Conservation (phyloP, 768 basidiomycete species). For the Tulasnella sp. region DNA sequence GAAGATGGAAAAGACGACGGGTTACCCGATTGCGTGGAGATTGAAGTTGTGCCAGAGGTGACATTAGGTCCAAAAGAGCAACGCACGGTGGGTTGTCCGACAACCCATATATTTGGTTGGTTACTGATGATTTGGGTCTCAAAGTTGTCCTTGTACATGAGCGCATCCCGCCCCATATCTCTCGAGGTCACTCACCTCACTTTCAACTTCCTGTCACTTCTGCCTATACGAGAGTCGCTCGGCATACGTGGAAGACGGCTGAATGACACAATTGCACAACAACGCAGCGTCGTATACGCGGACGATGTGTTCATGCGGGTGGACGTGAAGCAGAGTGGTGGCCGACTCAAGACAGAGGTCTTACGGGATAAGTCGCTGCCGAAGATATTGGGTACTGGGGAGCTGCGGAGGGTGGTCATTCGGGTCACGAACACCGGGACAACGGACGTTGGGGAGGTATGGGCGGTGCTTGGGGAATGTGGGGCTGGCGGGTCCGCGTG, state of each 20-base stretch:
- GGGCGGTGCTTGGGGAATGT: conserved; percentile 42
- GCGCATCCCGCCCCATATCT: conserved; percentile 23
- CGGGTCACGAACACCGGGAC: conserved; percentile 57
- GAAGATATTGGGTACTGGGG: conserved; percentile 53
- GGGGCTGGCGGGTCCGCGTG: conserved; percentile 48
- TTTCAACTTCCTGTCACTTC: conserved; percentile 61
- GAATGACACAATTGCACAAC: conserved; percentile 59
- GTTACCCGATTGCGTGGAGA: conserved; percentile 34
- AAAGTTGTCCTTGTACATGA: background rate
- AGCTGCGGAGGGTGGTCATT: conserved; percentile 42
- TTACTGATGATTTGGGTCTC: background rate
- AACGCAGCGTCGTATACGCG: conserved; percentile 56
- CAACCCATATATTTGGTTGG: background rate
- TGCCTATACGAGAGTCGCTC: conserved; percentile 55
- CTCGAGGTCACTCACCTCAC: conserved; percentile 45
- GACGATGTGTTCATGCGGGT: conserved; percentile 49
- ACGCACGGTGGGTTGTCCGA: conserved; percentile 40
- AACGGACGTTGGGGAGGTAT: conserved; percentile 50
- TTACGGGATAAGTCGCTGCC: conserved; percentile 31
- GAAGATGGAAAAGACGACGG: conserved; percentile 28
- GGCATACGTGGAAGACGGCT: conserved; percentile 61
- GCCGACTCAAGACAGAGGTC: conserved; percentile 38
- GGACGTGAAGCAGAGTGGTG: conserved; percentile 50
- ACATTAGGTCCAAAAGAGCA: conserved; percentile 49
- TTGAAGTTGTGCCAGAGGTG: conserved; percentile 52